Evolutionary conservation across 2,329 filamentous ascomycete genomes (phyloP).

Genomic region (Ophiostoma triangulosporum): DNA sequence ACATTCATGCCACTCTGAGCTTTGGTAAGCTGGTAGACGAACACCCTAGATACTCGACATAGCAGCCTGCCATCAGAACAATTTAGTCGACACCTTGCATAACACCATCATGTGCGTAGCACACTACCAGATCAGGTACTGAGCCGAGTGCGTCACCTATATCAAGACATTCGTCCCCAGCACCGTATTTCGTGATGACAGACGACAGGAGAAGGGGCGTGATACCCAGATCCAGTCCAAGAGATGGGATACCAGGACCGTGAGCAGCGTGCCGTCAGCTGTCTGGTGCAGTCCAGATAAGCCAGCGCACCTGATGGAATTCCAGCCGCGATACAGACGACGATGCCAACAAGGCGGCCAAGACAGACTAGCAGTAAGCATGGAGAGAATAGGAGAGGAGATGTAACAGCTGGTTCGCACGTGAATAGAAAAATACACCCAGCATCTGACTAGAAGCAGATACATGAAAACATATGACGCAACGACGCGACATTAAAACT

Average conservation of each 20-base stretch:
- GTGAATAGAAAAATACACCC: too few species aligned
- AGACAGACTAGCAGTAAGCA: not conserved
- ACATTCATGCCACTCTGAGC: too few species aligned
- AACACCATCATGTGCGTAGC: constrained; percentile 4
- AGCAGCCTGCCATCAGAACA: too few species aligned
- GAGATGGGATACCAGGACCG: not conserved
- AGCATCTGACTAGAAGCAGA: too few species aligned
- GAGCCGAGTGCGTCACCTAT: not conserved
- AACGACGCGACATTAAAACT: constrained; percentile 9
- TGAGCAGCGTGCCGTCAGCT: not conserved
- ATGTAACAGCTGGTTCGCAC: too few species aligned
- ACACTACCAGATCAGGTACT: constrained; percentile 3
- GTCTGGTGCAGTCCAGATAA: not conserved
- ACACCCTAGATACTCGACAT: too few species aligned
- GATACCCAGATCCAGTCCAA: not conserved
- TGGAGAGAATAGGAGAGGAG: not conserved
- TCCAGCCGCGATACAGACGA: not conserved
- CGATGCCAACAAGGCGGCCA: not conserved
- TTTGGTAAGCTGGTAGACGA: too few species aligned
- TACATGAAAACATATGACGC: not conserved
- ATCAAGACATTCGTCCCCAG: not conserved
- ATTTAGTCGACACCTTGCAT: too few species aligned
- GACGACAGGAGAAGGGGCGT: not conserved
- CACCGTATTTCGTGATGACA: not conserved
- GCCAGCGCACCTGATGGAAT: not conserved